These are phyloP conservation scores for Yarrowia sp. DNA, from an alignment of 805 yeast species.

Conservation along the genomic window DNA sequence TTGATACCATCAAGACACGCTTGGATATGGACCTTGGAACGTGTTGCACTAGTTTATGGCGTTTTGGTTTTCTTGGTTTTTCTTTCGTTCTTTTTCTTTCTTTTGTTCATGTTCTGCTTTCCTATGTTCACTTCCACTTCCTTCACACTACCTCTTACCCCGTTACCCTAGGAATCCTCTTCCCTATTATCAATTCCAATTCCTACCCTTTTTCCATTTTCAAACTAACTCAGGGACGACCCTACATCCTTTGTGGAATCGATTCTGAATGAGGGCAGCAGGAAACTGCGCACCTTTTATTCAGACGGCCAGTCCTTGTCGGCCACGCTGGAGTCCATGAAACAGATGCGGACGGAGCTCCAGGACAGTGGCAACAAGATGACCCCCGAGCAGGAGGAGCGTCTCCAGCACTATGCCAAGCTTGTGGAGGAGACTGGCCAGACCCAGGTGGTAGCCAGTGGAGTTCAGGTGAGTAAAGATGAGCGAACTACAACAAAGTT, in stretches of 20 bases:
- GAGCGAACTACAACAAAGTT: not conserved
- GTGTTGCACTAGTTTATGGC: too few species aligned
- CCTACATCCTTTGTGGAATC: not conserved
- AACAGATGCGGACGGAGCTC: not conserved
- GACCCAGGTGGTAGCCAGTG: not conserved
- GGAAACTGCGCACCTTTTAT: not conserved
- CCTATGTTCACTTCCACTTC: too few species aligned
- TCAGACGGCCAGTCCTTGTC: conserved; percentile 21
- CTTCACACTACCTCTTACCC: too few species aligned
- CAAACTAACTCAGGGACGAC: conserved; percentile 9
- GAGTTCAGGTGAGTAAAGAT: not conserved
- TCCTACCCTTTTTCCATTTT: too few species aligned
- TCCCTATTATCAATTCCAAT: too few species aligned
- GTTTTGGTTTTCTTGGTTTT: too few species aligned
- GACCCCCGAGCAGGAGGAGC: conserved; percentile 9
- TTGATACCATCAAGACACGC: too few species aligned
- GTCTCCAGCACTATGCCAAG: not conserved
- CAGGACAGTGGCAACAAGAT: not conserved
- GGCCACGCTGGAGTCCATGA: not conserved
- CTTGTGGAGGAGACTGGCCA: conserved; percentile 8
- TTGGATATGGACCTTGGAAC: too few species aligned
- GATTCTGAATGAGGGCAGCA: not conserved
- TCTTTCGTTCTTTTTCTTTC: too few species aligned
- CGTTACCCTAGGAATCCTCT: too few species aligned
- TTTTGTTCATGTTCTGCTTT: too few species aligned